Conservation (phyloP, 345 rosid genomes). For the Zanthoxylum bungeanum region DNA sequence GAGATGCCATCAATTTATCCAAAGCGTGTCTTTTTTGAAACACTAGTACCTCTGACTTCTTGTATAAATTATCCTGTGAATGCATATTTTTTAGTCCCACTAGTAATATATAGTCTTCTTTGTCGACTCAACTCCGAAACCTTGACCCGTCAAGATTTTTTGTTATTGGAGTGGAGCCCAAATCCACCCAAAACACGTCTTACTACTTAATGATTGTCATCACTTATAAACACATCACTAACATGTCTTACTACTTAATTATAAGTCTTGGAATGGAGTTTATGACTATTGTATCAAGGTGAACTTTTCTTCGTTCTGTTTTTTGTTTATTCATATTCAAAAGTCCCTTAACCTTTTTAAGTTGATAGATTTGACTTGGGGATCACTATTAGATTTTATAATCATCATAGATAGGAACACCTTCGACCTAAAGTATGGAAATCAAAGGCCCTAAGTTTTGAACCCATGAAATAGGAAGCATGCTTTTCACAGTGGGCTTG, state of each 20-base stretch:
- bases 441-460: neutral
- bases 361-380: neutral
- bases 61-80: neutral
- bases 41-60: neutral
- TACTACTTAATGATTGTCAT: too few relatives aligned
- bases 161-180: too few relatives aligned
- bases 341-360: neutral
- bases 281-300: neutral
- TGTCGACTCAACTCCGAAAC: too few relatives aligned
- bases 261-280: too few relatives aligned
- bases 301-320: neutral
- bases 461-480: neutral
- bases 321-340: neutral
- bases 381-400: neutral
- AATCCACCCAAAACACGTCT: too few relatives aligned
- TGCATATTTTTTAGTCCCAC: too few relatives aligned
- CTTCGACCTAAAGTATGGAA: neutral
- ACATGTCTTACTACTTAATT: too few relatives aligned
- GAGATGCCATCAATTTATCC: neutral
- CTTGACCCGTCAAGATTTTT: too few relatives aligned
- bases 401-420: neutral
- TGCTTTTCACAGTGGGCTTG: neutral
- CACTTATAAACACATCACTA: too few relatives aligned
- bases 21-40: neutral
- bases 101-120: too few relatives aligned